Conservation (phyloP, 139 green algal genomes). For the Chlorella sp. region DNA sequence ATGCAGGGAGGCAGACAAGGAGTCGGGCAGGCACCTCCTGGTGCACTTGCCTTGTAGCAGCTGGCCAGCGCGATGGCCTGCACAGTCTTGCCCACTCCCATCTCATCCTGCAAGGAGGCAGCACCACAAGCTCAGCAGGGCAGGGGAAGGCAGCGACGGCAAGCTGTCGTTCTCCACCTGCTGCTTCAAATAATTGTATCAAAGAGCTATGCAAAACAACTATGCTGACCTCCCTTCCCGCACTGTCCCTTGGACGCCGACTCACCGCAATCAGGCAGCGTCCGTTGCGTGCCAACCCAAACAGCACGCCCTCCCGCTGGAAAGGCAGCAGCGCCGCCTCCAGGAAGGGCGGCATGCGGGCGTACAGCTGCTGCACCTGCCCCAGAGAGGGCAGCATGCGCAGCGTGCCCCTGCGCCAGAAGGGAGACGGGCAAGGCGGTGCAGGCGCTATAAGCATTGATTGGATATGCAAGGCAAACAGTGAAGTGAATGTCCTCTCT, state of each 20-base stretch:
- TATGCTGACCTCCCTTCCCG: too few species aligned
- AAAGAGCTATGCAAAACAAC: too few species aligned
- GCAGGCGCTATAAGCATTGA: not conserved
- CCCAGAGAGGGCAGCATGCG: not conserved
- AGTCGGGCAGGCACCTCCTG: too few species aligned
- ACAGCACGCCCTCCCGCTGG: constrained; percentile 81
- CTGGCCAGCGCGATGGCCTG: constrained; percentile 89
- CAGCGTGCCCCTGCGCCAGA: constrained; percentile 17
- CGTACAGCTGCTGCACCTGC: constrained; percentile 59
- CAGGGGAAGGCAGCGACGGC: not conserved
- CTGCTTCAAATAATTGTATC: not conserved
- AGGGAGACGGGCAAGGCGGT: not conserved
- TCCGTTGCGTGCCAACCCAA: constrained; percentile 75
- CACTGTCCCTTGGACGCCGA: not conserved
- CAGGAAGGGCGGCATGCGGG: constrained; percentile 64
- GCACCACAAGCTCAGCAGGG: not conserved
- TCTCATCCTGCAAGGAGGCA: constrained; percentile 77
- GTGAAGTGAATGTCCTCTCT: not conserved
- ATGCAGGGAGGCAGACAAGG: not conserved
- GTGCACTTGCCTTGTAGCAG: constrained; percentile 73
- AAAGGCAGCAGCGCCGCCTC: constrained; percentile 60
- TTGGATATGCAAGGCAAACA: not conserved
- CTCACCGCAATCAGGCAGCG: constrained; percentile 79
- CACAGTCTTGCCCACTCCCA: constrained; percentile 94
- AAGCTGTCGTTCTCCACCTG: too few species aligned